Evolutionary conservation across 139 green algal species (phyloP), one percentile per base, ranked within the genome.

Genomic region (Picochlorum sp.): DNA sequence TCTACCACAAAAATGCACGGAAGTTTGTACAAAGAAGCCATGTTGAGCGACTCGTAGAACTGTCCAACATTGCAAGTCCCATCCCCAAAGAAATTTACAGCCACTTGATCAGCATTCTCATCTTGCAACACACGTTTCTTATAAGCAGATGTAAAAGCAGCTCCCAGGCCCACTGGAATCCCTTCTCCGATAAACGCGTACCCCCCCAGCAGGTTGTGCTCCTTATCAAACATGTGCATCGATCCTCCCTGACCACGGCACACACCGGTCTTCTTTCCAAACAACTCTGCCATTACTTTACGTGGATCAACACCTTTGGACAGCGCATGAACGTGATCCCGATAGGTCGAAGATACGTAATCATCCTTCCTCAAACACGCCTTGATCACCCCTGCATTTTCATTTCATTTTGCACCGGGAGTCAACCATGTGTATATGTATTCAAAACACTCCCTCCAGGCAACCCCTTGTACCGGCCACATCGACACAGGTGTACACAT

Each of bases 111-210:
- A 7, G 72, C 69, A 6, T 14, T 59, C 63, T 96, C 89, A 29
- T 94, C 80, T 41, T 72, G 67, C 40, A 96, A 69, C 35, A 89
- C 89, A 25, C 62, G 65, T 47, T 59, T 73, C 14, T 50, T 64
- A 83, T 97, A 97, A 44, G 84, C 85, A 33, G 67, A 69, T 57
- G 85, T 61, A 79, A 96, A 96, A n/a, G 91, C 91, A 22, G 91
- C 89, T 14, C 91, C 91, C 50, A 95, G 70, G 25, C 86, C 90
- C 12, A 98, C 74, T 24, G 91, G 91, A 69, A 98, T 98, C 64
- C 91, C 91, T 68, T 98, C 91, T 5, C 74, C 91, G 65, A 98
- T 98, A 76, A 98, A 98, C 7, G 91, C 91, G 73, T 94, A 98
- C 10, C 91, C 91, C 24, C 91, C 91, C 41, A 98, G 79, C 71